These are phyloP conservation scores for Penicillium canariense DNA, from an alignment of 495 filamentous ascomycete species.

Conservation along the genomic window DNA sequence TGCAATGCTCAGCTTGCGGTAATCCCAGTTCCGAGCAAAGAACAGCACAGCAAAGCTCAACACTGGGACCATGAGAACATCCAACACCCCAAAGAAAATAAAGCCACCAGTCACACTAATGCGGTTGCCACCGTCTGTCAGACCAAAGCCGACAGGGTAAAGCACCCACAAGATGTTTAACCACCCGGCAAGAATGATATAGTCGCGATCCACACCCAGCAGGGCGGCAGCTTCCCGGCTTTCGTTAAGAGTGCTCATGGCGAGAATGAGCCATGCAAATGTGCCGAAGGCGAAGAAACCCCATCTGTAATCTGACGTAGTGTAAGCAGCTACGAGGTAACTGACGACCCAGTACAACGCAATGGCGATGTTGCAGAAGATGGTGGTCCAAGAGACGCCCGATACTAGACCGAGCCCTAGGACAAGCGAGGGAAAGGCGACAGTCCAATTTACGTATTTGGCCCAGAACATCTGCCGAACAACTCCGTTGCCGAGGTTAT, in stretches of 20 bases:
- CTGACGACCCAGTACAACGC: slow-evolving; percentile 62
- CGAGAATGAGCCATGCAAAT: slow-evolving; percentile 57
- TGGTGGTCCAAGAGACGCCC: slow-evolving; percentile 62
- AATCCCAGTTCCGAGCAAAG: slow-evolving; percentile 43
- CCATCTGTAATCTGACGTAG: slow-evolving; percentile 55
- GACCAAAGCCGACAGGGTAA: slow-evolving; percentile 69
- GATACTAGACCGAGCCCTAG: slow-evolving; percentile 62
- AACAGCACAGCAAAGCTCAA: slow-evolving; percentile 54
- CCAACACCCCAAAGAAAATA: slow-evolving; percentile 69
- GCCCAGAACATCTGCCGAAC: slow-evolving; percentile 69
- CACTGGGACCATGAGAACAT: slow-evolving; percentile 58
- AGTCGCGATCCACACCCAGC: slow-evolving; percentile 52
- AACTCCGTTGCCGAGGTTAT: slow-evolving; percentile 39
- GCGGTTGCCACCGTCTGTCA: slow-evolving; percentile 65
- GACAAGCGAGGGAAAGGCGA: slow-evolving; percentile 53
- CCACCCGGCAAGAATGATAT: slow-evolving; percentile 50
- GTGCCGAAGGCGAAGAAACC: slow-evolving; percentile 66
- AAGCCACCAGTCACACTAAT: slow-evolving; percentile 61
- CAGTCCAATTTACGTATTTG: slow-evolving; percentile 65
- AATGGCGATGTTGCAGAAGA: slow-evolving; percentile 60
- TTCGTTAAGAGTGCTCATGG: slow-evolving; percentile 51
- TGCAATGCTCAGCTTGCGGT: slow-evolving; percentile 17
- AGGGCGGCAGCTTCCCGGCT: slow-evolving; percentile 52
- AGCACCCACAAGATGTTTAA: slow-evolving; percentile 54
- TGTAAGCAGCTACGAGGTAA: slow-evolving; percentile 61